Evolutionary conservation across 176 grass and related monocot genomes (phyloP), one percentile per base, ranked within the genome.

Genomic region (Carex cristatella): DNA sequence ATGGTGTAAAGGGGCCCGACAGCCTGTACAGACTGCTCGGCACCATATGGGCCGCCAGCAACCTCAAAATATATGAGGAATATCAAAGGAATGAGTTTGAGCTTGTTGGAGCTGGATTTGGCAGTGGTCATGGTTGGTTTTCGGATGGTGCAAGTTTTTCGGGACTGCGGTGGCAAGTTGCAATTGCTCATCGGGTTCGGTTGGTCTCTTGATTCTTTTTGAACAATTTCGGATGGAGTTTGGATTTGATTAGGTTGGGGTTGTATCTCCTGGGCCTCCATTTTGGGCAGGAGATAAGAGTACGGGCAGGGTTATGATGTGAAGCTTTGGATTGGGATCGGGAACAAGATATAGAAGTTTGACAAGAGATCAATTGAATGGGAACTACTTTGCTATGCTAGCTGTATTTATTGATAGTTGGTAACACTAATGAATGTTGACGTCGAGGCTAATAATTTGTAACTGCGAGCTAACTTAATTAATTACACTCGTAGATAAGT

Each of bases 21-120:
- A 18, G 94, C 90, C 55, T 90, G 84, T 42, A 97, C 84, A 28
- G 85, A 88, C 35, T 92, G 88, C 78, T 97, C 94, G n/a, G 89
- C 85, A 11, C 94, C 94, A 28, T 92, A 97, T 0, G 94, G 94
- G 15, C 94, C 91, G 9, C 91, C 94, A 18, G 94, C 90, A 3
- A 93, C 94, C 81, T 96, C 89, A 57, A 91, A 96, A 83, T 90
- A 93, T 59, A 97, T 97, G 48, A 97, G 78, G 69, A 97, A 97
- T 7, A 90, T 87, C 49, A 93, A 90, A 7, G 94, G 91, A 12
- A 93, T 44, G 27, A 97, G 55, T 3, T 89, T 85, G 15, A 93
- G 83, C 91, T 97, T 93, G 86, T 88, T 92, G 37, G 74, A 30
- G 56, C 65, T 71, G 44, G 61, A 82, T 82, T 82, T 82, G 10